Evolutionary conservation across 176 grass and related monocot genomes (phyloP), one percentile per base, ranked within the genome.

Genomic region (Pharus latifolius): DNA sequence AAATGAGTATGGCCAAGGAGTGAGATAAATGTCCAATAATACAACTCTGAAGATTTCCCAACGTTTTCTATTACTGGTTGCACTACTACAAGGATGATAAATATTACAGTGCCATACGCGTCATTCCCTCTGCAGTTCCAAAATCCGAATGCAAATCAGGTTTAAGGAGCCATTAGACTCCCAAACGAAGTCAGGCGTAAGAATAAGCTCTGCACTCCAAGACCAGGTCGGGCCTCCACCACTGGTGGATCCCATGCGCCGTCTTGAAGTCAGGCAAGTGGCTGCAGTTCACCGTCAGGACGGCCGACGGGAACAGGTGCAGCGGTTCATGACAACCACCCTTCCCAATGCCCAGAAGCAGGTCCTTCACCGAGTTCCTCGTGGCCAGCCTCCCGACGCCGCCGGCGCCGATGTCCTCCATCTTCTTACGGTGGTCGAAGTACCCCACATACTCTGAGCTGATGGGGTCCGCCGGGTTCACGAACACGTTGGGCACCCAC

Each of bases 221-320:
- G 22, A 6, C 34, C 28, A 85, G 31, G 58, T 88, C 80, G 9
- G 53, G 62, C 25, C 26, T 77, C 91, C 91, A 96, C 91, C 87
- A 96, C 73, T 91, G 91, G 71, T 87, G 87, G 60, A 96, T 96
- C 43, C 91, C 87, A 63, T 96, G 91, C 12, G 91, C 84, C 9
- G 68, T 27, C 77, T 79, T 90, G 58, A 96, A 91, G 79, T 90
- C 74, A 26, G 56, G 72, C 47, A 77, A 73, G 34, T 74, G 31
- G 31, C 57, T 49, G 30, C 72, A 63, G 72, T 96, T 91, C 73
- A 96, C 81, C 38, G 78, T 87, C 64, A 96, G 43, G 26, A 76
- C 61, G 38, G 80, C 80, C 7, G 81, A 91, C 33, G 84, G 84
- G 73, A 96, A 84, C 35, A 91, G 75, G 79, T 96, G 91, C 59